Conservation (phyloP, 2,329 filamentous ascomycete species). For the Nemania bipapillata region DNA sequence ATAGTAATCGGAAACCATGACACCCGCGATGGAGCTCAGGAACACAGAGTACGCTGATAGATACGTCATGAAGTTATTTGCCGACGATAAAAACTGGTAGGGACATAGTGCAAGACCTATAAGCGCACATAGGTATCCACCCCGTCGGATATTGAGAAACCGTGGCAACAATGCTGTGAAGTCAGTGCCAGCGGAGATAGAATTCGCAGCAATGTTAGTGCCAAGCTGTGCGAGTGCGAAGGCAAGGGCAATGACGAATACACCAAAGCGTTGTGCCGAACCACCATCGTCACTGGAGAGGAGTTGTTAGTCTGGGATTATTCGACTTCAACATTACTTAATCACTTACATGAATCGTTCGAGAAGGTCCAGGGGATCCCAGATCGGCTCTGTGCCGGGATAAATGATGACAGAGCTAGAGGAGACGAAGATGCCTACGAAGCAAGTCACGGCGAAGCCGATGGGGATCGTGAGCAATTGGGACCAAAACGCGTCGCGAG, state of each 20-base stretch:
- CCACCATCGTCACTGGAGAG: conserved; percentile 66
- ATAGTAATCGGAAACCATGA: conserved; percentile 92
- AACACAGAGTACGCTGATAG: conserved; percentile 93
- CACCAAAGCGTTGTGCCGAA: conserved; percentile 75
- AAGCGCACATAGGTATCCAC: conserved; percentile 83
- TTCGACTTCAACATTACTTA: neutral
- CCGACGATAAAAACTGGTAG: conserved; percentile 77
- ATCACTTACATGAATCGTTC: conserved; percentile 66
- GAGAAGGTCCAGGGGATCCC: conserved; percentile 77
- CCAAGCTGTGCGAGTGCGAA: conserved; percentile 84
- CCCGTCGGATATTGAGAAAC: conserved; percentile 85
- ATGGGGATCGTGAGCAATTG: conserved; percentile 79
- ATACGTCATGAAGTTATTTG: conserved; percentile 90
- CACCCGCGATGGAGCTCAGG: conserved; percentile 91
- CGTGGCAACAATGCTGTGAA: conserved; percentile 82
- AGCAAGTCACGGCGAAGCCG: conserved; percentile 79
- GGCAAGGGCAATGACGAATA: conserved; percentile 76
- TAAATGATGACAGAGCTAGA: conserved; percentile 78
- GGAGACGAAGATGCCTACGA: conserved; percentile 83
- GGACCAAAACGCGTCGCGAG: conserved; percentile 80
- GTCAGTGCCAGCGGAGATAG: conserved; percentile 83
- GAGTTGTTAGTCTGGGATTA: conserved; percentile 9
- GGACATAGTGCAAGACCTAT: conserved; percentile 88
- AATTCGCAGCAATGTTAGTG: conserved; percentile 89
- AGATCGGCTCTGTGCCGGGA: conserved; percentile 69